Evolutionary conservation across 306 rosid genomes (phyloP).

Genomic region (Rosa multiflora): DNA sequence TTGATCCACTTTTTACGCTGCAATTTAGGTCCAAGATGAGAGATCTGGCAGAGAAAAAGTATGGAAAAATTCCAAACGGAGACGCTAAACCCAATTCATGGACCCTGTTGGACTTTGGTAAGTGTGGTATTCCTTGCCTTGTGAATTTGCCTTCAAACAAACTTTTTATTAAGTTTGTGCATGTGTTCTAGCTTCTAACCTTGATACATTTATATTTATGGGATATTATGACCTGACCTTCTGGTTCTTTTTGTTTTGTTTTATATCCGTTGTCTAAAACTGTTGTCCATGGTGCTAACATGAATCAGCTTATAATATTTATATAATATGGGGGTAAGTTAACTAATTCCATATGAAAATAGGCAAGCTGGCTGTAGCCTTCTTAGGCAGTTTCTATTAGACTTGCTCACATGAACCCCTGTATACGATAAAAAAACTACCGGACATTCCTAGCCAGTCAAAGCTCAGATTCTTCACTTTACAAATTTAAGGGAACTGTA

Average conservation of each 20-base stretch:
- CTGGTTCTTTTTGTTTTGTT: neutral
- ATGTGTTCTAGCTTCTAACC: neutral
- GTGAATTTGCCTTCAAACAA: neutral
- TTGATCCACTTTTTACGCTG: constrained; percentile 16
- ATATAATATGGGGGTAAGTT: neutral
- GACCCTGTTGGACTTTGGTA: constrained; percentile 91
- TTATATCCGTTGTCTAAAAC: neutral
- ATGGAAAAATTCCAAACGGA: constrained; percentile 76
- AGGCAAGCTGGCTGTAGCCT: neutral
- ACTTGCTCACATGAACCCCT: neutral
- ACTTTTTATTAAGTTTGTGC: neutral
- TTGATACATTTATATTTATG: neutral
- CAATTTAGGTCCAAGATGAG: constrained; percentile 70
- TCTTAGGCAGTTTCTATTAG: neutral
- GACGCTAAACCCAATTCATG: constrained; percentile 90
- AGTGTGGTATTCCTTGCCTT: constrained; percentile 15
- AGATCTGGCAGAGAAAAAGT: constrained; percentile 84
- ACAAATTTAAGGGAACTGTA: neutral
- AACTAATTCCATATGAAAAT: neutral
- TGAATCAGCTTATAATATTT: neutral
- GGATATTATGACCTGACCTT: neutral
- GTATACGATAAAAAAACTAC: neutral
- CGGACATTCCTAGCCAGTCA: neutral
- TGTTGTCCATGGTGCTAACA: neutral
- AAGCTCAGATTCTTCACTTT: neutral